Evolutionary conservation across 192 early-diverging fungal species (phyloP).

Genomic region (Coemansia javaensis): DNA sequence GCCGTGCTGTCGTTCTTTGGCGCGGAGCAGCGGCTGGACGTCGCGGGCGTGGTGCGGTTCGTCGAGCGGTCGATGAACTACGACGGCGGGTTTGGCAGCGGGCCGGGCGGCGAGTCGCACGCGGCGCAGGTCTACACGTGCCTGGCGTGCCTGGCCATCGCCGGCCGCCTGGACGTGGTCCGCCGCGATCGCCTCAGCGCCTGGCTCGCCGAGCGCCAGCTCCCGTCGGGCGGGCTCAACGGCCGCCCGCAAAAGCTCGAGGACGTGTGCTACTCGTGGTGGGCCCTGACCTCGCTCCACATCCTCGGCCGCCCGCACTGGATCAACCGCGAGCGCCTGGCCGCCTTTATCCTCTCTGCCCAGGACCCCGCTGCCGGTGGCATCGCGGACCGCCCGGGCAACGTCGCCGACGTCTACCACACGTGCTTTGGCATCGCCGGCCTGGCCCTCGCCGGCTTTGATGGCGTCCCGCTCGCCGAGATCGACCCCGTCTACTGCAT

Average conservation of each 20-base stretch:
- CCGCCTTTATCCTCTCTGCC: conserved; percentile 71
- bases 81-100: conserved; percentile 92
- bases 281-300: conserved; percentile 85
- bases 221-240: conserved; percentile 88
- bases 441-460: conserved; percentile 79
- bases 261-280: conserved; percentile 99
- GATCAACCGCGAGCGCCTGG: conserved; percentile 74
- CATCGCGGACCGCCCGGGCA: conserved; percentile 88
- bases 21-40: conserved; percentile 60
- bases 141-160: conserved; percentile 82
- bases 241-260: conserved; percentile 94
- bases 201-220: conserved; percentile 94
- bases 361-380: conserved; percentile 87
- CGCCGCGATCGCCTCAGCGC: conserved; percentile 79
- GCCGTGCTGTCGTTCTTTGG: conserved; percentile 74
- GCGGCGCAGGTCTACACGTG: conserved; percentile 90
- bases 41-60: conserved; percentile 66
- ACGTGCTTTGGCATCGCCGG: conserved; percentile 92
- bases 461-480: conserved; percentile 53
- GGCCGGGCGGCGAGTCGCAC: conserved; percentile 88
- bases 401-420: conserved; percentile 94
- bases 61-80: conserved; percentile 82
- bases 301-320: conserved; percentile 79
- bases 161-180: conserved; percentile 68
- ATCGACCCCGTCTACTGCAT: conserved; percentile 95